Conservation (phyloP, 495 filamentous ascomycete genomes). For the Neurospora sublineolata region DNA sequence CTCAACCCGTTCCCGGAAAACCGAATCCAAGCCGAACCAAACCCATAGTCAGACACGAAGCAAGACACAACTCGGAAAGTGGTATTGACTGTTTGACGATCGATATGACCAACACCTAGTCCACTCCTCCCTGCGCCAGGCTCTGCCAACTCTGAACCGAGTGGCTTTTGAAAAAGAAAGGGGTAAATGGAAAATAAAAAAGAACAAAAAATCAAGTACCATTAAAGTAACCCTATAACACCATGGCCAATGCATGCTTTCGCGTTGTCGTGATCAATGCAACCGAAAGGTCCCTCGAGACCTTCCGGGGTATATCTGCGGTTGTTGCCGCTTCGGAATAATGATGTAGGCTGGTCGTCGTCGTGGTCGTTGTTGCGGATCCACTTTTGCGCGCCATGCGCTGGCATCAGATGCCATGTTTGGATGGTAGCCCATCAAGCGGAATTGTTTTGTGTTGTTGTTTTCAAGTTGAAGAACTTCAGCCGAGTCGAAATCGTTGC, state of each 20-base stretch:
- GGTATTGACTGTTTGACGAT: not conserved
- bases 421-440: not conserved
- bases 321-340: not conserved
- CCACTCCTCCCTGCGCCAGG: not conserved
- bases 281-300: not conserved
- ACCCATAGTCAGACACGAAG: not conserved
- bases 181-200: not conserved
- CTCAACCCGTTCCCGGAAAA: not conserved
- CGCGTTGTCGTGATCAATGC: slow-evolving; percentile 12
- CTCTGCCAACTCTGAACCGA: not conserved
- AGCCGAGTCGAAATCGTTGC: slow-evolving; percentile 18
- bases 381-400: not conserved
- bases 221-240: slow-evolving; percentile 9
- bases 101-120: not conserved
- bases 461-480: slow-evolving; percentile 13
- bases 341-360: not conserved
- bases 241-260: slow-evolving; percentile 24
- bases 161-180: slow-evolving; percentile 1
- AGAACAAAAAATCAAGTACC: slow-evolving; percentile 8
- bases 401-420: slow-evolving; percentile 1
- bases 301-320: not conserved
- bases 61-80: slow-evolving; percentile 5
- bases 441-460: slow-evolving; percentile 12
- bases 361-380: not conserved
- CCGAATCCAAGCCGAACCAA: not conserved